Evolutionary conservation across 108 stramenopile genomes (phyloP).

Genomic region (Cyclostephanos invisitatus): DNA sequence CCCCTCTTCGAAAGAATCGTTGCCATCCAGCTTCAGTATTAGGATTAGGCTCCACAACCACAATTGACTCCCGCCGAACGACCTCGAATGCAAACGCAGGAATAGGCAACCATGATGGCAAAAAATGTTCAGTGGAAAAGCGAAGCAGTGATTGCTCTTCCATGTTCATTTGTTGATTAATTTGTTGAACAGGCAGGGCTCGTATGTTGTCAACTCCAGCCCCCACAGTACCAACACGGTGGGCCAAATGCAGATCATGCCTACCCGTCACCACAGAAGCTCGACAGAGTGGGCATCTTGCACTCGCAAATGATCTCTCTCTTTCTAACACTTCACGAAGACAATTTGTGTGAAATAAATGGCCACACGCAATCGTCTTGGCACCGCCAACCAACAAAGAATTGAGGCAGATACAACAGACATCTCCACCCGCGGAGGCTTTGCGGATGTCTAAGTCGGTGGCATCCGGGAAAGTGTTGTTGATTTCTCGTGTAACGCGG

Average conservation of each 20-base stretch:
- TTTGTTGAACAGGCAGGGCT: conserved; percentile 7
- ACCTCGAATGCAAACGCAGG: conserved; percentile 85
- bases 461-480: conserved; percentile 63
- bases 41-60: conserved; percentile 27
- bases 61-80: conserved; percentile 59
- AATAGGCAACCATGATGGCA: conserved; percentile 78
- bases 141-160: conserved; percentile 70
- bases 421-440: conserved; percentile 67
- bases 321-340: conserved; percentile 79
- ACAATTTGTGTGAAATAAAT: conserved; percentile 78
- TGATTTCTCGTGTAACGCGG: conserved; percentile 60
- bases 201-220: conserved; percentile 5
- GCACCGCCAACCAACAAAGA: conserved; percentile 64
- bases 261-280: conserved; percentile 42
- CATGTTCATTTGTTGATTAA: conserved; percentile 28
- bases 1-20: conserved; percentile 40
- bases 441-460: conserved; percentile 66
- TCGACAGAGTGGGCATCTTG: conserved; percentile 78
- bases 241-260: conserved; percentile 9
- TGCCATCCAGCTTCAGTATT: conserved; percentile 24
- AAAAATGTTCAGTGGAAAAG: conserved; percentile 75
- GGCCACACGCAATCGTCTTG: conserved; percentile 77
- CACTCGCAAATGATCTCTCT: conserved; percentile 59
- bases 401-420: conserved; percentile 81
- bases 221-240: conserved; percentile 5